Percentiles rank a stretch among this genome's conserved stretches.
Evolutionary conservation across 75 land plant genomes (phyloP).

Genomic region (Adiantum capillusveneris): DNA sequence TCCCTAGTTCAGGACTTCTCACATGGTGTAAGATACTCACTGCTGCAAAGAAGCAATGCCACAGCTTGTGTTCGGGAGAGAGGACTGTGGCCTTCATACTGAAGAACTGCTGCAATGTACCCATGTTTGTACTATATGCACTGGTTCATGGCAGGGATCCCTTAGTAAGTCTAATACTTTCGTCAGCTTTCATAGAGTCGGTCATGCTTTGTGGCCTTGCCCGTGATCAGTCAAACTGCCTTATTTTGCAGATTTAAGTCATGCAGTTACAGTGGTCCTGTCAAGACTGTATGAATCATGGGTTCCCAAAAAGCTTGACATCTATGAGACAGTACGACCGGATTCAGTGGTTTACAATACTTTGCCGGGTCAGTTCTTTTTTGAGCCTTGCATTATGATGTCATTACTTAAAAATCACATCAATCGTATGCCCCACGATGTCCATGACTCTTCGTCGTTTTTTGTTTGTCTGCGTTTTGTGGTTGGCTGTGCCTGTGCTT

Average conservation of each 20-base stretch:
- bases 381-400: no score
- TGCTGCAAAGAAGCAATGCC: no score
- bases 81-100: slow-evolving; percentile 26
- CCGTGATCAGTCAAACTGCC: neutral
- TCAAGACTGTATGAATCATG: slow-evolving; percentile 18
- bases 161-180: slow-evolving; percentile 16
- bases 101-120: slow-evolving; percentile 29
- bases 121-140: slow-evolving; percentile 22
- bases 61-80: slow-evolving; percentile 33
- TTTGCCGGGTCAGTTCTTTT: slow-evolving; percentile 18
- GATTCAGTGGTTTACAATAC: slow-evolving; percentile 8
- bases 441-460: no score
- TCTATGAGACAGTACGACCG: slow-evolving; percentile 3
- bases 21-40: no score
- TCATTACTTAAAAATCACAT: no score
- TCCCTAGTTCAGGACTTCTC: no score
- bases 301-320: slow-evolving; percentile 2
- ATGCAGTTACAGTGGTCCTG: slow-evolving; percentile 26
- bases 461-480: no score
- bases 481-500: no score
- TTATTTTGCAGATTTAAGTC: slow-evolving; percentile 21
- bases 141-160: slow-evolving; percentile 20
- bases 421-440: no score
- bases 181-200: no score
- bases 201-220: neutral